Evolutionary conservation across 164 flowering plant species (phyloP).

Genomic region (Stephania japonica): DNA sequence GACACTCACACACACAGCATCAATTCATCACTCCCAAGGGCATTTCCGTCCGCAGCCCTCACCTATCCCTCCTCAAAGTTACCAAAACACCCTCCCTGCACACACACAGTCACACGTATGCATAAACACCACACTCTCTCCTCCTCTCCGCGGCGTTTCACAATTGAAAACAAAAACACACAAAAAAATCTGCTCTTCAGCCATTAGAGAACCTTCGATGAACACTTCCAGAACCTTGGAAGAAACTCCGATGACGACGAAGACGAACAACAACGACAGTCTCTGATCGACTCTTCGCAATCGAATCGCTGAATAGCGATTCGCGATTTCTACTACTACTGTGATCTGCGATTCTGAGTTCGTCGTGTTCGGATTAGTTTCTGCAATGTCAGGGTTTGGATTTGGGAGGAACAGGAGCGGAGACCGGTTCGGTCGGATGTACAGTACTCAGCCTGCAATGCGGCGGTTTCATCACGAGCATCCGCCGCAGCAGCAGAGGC

Average conservation of each 20-base stretch:
- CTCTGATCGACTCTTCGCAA: no score
- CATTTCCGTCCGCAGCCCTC: neutral
- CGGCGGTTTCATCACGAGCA: slow-evolving; percentile 13
- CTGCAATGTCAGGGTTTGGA: slow-evolving; percentile 10
- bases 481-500: slow-evolving; percentile 9
- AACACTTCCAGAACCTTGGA: neutral
- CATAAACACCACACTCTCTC: no score
- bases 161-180: neutral
- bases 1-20: neutral
- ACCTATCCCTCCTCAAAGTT: neutral
- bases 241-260: neutral
- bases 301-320: neutral
- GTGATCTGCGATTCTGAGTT: neutral
- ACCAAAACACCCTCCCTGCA: neutral
- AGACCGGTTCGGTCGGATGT: slow-evolving; percentile 19
- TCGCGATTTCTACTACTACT: neutral
- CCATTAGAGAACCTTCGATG: neutral
- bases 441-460: slow-evolving; percentile 20
- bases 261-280: no score
- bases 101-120: no score
- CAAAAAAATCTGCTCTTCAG: neutral
- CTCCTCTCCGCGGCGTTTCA: neutral
- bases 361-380: neutral
- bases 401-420: slow-evolving; percentile 10
- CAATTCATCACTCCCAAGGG: neutral